Evolutionary conservation across 2,329 filamentous ascomycete species (phyloP).

Genomic region (Aureobasidium sp.): DNA sequence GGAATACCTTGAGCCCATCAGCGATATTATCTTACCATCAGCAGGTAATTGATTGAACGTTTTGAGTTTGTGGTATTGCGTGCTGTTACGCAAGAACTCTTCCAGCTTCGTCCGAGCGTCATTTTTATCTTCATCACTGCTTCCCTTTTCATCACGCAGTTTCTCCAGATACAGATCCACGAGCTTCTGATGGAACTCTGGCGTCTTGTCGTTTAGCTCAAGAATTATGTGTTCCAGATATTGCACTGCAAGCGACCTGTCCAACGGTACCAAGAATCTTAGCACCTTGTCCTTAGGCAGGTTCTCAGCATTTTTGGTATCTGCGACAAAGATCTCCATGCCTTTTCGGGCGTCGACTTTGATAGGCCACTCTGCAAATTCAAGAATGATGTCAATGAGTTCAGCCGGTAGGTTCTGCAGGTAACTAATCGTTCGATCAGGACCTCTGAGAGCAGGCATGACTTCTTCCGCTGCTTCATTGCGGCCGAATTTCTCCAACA

Average conservation of each 20-base stretch:
- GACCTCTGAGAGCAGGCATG: slow-evolving; percentile 61
- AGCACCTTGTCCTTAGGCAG: slow-evolving; percentile 72
- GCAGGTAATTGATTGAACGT: slow-evolving; percentile 72
- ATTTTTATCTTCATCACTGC: slow-evolving; percentile 29
- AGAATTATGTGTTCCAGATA: slow-evolving; percentile 89
- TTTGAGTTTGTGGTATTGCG: slow-evolving; percentile 60
- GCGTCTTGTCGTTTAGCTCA: slow-evolving; percentile 65
- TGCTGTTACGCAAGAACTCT: slow-evolving; percentile 66
- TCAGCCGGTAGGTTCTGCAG: slow-evolving; percentile 83
- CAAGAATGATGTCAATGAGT: slow-evolving; percentile 81
- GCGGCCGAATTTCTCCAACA: slow-evolving; percentile 73
- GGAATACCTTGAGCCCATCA: background rate
- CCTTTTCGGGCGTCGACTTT: slow-evolving; percentile 63
- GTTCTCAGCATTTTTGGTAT: slow-evolving; percentile 90
- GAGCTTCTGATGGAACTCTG: slow-evolving; percentile 80
- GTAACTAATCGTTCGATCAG: slow-evolving; percentile 77
- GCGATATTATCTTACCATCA: slow-evolving; percentile 54
- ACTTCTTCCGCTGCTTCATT: slow-evolving; percentile 41
- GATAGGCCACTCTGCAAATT: slow-evolving; percentile 86
- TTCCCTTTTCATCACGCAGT: slow-evolving; percentile 33
- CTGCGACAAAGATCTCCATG: slow-evolving; percentile 89
- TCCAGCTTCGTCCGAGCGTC: slow-evolving; percentile 53
- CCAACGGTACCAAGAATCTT: slow-evolving; percentile 63
- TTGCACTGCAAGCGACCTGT: slow-evolving; percentile 62
- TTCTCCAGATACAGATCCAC: slow-evolving; percentile 63